Base-by-base conservation (phyloP, 768 basidiomycete species). In the Sarcodon aspratus region DNA sequence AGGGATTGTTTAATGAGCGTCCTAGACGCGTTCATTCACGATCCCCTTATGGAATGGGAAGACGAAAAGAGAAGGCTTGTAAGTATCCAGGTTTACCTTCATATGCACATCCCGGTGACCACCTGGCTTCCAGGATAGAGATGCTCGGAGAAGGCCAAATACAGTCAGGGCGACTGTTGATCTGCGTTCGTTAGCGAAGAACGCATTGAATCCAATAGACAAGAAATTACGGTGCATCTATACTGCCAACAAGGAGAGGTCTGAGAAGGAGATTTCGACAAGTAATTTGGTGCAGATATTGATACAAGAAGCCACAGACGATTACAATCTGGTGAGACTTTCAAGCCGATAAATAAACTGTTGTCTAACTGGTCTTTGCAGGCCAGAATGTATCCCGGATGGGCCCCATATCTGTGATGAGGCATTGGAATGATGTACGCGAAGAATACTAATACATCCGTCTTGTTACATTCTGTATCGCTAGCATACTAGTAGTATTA, bases 11-110 rank as follows among this genome's bases (percentile, higher is more conserved):
- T 99, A 48, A 92, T 93, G 85, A 94, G 82, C 61, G 90, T 98
- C 0, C 75, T 99, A 36, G 95, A 97, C 59, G 90, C 96, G 1
- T 98, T 98, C 62, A 80, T 94, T 32, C 95, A 98, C 57, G 96
- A 99, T 63, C 96, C 96, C 1, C 74, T 99, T 3, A 85, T 94
- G 33, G 95, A 98, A 63, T 98, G 93, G 90, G 85, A 90, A 52
- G 83, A 90, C 38, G 81, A 87, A 61, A 81, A 79, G 52, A 75
- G 80, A 11, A 83, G 78, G 58, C 65, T 79, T 61, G 79, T 82
- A 52, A 21, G 70, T 53, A 8, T 17, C 34, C n/a, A 21, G 9
- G 36, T 21, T 6, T 46, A 27, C 35, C 7, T 15, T n/a, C 9
- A 46, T 36, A 48, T 13, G 32, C 48, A 10, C 12, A 46, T 6